These are phyloP conservation scores for Diaporthe ilicicola DNA, from an alignment of 2,329 filamentous ascomycete genomes.

Conservation along the genomic window DNA sequence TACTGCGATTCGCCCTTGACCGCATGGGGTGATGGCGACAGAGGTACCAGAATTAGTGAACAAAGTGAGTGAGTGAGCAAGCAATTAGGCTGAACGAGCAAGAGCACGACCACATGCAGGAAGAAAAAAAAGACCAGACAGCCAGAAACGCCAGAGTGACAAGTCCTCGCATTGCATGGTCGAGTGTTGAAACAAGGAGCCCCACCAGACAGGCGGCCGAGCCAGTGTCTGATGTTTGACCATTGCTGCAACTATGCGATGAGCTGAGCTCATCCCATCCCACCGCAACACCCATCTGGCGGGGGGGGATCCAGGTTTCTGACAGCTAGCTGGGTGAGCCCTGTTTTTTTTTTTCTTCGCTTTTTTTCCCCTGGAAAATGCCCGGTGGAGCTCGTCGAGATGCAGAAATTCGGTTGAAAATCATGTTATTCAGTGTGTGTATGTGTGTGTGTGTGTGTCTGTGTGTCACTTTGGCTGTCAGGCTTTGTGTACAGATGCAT, in stretches of 20 bases:
- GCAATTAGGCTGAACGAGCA: neutral
- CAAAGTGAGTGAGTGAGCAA: neutral
- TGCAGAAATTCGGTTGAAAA: neutral
- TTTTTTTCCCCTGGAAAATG: too few species aligned
- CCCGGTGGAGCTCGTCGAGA: neutral
- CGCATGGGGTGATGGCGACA: constrained; percentile 11
- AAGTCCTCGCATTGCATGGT: neutral
- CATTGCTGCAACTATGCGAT: neutral
- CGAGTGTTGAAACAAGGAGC: constrained; percentile 24
- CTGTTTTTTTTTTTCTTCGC: neutral
- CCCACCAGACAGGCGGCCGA: constrained; percentile 5
- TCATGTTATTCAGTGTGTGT: neutral
- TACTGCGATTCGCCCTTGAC: constrained; percentile 15
- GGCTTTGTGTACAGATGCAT: too few species aligned
- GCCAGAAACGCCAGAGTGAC: neutral
- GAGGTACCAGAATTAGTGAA: neutral
- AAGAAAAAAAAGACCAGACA: too few species aligned
- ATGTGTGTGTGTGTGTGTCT: too few species aligned
- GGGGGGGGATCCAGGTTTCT: too few species aligned
- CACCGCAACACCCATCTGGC: too few species aligned
- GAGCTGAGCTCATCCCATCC: constrained; percentile 1
- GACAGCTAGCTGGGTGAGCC: too few species aligned
- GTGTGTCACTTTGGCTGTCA: too few species aligned
- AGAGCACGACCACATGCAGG: neutral
- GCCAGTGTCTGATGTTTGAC: constrained; percentile 25